Percentiles rank a stretch among this genome's conserved stretches.
phyloP scores from a whole-genome alignment of 495 filamentous ascomycete species.

The Aspergillus nidulans region DNA sequence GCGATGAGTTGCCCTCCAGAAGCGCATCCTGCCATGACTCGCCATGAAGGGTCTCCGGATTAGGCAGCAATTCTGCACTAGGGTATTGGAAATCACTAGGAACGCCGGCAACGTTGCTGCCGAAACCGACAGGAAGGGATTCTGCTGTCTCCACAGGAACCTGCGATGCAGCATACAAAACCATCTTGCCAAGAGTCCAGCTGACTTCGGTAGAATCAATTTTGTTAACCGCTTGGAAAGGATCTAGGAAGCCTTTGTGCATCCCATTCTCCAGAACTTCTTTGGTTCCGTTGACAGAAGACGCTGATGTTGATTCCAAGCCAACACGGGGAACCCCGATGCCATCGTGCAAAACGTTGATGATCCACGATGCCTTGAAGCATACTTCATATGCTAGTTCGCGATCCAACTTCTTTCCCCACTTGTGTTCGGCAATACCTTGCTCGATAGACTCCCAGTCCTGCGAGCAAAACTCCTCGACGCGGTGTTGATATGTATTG shows the following conservation, averaged over 20 bases:
- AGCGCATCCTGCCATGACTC: conserved; percentile 73
- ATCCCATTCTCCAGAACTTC: conserved; percentile 64
- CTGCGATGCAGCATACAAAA: conserved; percentile 92
- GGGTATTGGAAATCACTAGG: conserved; percentile 83
- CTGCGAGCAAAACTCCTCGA: conserved; percentile 78
- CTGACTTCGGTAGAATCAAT: conserved; percentile 91
- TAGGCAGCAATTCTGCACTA: conserved; percentile 52
- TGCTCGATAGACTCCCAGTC: conserved; percentile 72
- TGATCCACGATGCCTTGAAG: conserved; percentile 97
- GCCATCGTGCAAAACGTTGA: conserved; percentile 91
- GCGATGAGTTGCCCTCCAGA: conserved; percentile 54
- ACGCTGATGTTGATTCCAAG: conserved; percentile 54
- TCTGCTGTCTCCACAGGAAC: conserved; percentile 59
- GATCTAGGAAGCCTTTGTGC: conserved; percentile 74
- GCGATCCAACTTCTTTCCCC: conserved; percentile 72
- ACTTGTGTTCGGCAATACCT: conserved; percentile 58
- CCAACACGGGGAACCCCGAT: conserved; percentile 92
- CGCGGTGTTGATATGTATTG: conserved; percentile 79
- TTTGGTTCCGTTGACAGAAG: conserved; percentile 68
- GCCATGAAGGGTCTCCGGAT: conserved; percentile 46
- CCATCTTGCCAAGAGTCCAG: conserved; percentile 97
- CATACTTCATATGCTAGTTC: conserved; percentile 79
- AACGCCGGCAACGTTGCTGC: conserved; percentile 65
- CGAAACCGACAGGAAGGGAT: conserved; percentile 80
- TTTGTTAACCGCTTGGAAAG: conserved; percentile 92